Evolutionary conservation across 768 basidiomycete genomes (phyloP), one percentile per base, ranked within the genome.

Genomic region (Hemileccinum impolitum): DNA sequence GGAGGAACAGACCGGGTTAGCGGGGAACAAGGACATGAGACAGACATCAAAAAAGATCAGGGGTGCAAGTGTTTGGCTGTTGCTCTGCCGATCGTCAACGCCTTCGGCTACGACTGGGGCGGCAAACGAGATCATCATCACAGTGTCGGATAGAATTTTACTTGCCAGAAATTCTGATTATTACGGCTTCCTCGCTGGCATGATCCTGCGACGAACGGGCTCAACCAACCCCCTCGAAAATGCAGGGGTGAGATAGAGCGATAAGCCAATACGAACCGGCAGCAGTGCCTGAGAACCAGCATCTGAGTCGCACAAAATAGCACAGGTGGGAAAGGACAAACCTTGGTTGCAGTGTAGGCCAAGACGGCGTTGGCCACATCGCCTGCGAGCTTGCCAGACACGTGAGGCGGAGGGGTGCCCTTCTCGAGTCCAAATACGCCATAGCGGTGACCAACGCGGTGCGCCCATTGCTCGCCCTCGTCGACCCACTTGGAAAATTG

Each of bases 321-420:
- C 39, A 23, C 4, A 6, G 18, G 12, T 2, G 4, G n/a, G 15
- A 32, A 13, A 48, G 32, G 32, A 51, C 71, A 31, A 58, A 87
- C 91, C 78, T 93, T 93, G 43, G 85, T 86, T 15, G 80, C 71
- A 1, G 80, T 83, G 63, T 94, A 95, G 3, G 91, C 92, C 40
- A 90, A 72, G 9, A 91, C 78, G 3, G 82, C 89, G 62, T 93
- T 92, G 4, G 89, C 85, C 6, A 91, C 79, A 60, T 91, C 87
- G 14, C 85, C 84, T 10, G 84, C 86, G 31, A 90, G 65, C 48
- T 69, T 69, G 12, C 69, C 70, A 14, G 76, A 60, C 6, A 59
- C 38, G 12, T 17, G 54, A 35, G 30, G n/a, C n/a, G n/a, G 48
- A 30, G 2, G 39, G 10, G 45, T 23, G 12, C 75, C 66, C 62